Base-by-base conservation (phyloP, 768 basidiomycete genomes). In the Cystobasidium tubakii region DNA sequence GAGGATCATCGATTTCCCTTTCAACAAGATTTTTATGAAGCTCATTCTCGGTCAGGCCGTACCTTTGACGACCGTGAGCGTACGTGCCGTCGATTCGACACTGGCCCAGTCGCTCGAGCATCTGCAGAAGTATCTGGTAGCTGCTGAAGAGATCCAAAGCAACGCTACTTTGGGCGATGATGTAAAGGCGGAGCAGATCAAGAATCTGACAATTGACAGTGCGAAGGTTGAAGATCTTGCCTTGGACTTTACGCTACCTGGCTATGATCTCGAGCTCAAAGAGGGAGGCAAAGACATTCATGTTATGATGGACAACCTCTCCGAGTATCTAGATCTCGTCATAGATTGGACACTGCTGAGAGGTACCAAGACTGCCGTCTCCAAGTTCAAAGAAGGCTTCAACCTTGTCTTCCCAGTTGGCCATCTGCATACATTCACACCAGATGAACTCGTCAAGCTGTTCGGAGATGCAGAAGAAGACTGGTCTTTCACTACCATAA, bases 401-500 rank as follows among this genome's bases (percentile, higher is more conserved):
- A 92, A 12, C 66, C 66, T 93, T 80, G 93, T 98, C 34, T 98
- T 99, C 85, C 91, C 95, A 3, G 88, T 98, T 57, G 83, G 85
- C 31, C 94, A 99, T 79, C 83, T 99, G 34, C 87, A 89, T 77
- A 90, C 91, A 6, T 99, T 99, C 83, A 89, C 94, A 43, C 86
- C 91, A 3, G 91, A 96, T 73, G 96, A 99, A 81, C 83, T 99
- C n/a, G 90, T 90, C 19, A 90, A 95, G 86, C 84, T 98, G 25
- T 95, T 97, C 79, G 95, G 95, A 21, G 94, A 94, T 78, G 87
- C 90, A 10, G 92, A 97, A n/a, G 96, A 99, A 79, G 96, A 99
- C 80, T 99, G 96, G 96, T 88, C 86, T 75, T 80, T 85, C 13
- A 93, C 96, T 81, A 92, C 92, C 25, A 85, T 98, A 39, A 87